phyloP scores from a whole-genome alignment of 1,284 basidiomycete species.

The Marasmius tenuissimus region DNA sequence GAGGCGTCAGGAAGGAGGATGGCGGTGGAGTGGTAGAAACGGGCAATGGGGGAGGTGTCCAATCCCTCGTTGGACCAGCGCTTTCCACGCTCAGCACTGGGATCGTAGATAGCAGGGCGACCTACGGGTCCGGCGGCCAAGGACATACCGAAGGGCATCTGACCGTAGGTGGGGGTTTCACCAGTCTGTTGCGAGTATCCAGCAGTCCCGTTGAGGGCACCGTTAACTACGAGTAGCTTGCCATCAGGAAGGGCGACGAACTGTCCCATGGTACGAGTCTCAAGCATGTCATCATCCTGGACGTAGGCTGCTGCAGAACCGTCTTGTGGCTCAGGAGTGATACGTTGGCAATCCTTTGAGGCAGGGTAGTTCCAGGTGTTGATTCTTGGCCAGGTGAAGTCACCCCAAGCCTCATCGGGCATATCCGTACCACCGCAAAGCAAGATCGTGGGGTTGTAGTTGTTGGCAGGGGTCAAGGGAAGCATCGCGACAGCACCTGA shows the following conservation, averaged over 20 bases:
- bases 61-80: slow-evolving; percentile 76
- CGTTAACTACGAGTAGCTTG: slow-evolving; percentile 66
- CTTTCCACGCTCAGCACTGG: slow-evolving; percentile 57
- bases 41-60: slow-evolving; percentile 58
- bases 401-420: slow-evolving; percentile 57
- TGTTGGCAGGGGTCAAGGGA: slow-evolving; percentile 79
- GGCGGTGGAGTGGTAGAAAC: slow-evolving; percentile 90
- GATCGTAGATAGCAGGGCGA: slow-evolving; percentile 78
- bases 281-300: slow-evolving; percentile 76
- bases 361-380: slow-evolving; percentile 68
- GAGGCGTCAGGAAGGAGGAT: slow-evolving; percentile 87
- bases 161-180: slow-evolving; percentile 26
- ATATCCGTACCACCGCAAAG: slow-evolving; percentile 81
- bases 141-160: slow-evolving; percentile 57
- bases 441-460: slow-evolving; percentile 75
- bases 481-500: slow-evolving; percentile 82
- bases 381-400: slow-evolving; percentile 55
- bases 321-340: slow-evolving; percentile 14
- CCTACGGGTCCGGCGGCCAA: slow-evolving; percentile 66
- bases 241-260: slow-evolving; percentile 71
- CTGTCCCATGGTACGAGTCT: slow-evolving; percentile 78
- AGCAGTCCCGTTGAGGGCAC: slow-evolving; percentile 62
- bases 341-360: slow-evolving; percentile 51
- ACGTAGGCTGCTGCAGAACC: slow-evolving; percentile 28
- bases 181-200: slow-evolving; percentile 47